Conservation (phyloP, 2,329 filamentous ascomycete species). For the Aspergillus udagawae region DNA sequence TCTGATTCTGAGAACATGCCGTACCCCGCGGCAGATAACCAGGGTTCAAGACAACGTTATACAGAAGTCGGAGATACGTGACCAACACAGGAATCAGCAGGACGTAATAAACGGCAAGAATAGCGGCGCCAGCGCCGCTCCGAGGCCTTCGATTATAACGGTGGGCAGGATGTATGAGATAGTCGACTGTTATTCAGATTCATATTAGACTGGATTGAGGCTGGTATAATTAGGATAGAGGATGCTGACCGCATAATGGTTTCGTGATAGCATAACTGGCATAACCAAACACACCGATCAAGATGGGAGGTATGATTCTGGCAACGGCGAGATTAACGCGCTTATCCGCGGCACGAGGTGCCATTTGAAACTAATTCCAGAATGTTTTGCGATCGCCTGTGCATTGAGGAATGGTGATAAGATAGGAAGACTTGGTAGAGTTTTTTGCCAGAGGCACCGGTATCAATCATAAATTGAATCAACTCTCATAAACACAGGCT, state of each 20-base stretch:
- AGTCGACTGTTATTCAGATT: constrained; percentile 55
- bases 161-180: constrained; percentile 56
- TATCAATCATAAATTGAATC: not conserved
- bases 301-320: constrained; percentile 65
- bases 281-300: constrained; percentile 64
- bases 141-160: constrained; percentile 39
- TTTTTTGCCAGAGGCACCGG: not conserved
- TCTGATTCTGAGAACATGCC: constrained; percentile 28
- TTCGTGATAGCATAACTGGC: constrained; percentile 68
- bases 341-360: constrained; percentile 27
- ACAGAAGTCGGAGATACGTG: constrained; percentile 68
- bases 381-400: constrained; percentile 11
- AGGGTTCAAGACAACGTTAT: constrained; percentile 65
- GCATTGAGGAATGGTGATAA: constrained; percentile 10
- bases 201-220: not conserved
- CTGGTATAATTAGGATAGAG: not conserved
- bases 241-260: constrained; percentile 61
- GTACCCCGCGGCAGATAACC: constrained; percentile 68
- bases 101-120: constrained; percentile 70
- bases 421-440: not conserved
- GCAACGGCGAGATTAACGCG: constrained; percentile 57
- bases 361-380: constrained; percentile 25
- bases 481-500: not conserved
- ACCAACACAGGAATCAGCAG: constrained; percentile 63
- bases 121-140: constrained; percentile 59